Percentiles rank a stretch among this genome's conserved stretches.
These are phyloP conservation scores for Ilyonectria robusta DNA, from an alignment of 2,329 filamentous ascomycete genomes.

Conservation along the genomic window DNA sequence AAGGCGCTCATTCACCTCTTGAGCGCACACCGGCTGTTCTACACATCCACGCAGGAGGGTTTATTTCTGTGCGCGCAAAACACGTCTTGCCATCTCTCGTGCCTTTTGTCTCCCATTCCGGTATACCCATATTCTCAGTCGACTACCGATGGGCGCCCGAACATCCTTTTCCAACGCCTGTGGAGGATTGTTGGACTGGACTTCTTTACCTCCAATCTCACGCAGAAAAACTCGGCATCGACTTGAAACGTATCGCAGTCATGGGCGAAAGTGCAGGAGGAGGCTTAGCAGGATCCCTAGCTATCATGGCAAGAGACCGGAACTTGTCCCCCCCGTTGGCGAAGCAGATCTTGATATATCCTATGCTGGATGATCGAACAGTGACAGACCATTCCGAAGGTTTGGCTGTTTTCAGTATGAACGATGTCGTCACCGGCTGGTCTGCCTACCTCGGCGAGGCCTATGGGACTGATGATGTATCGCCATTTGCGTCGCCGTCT, in stretches of 20 bases:
- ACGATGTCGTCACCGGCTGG: constrained; percentile 24
- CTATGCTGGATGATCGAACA: constrained; percentile 31
- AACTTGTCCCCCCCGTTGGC: constrained; percentile 19
- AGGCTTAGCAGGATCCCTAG: constrained; percentile 10
- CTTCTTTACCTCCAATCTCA: constrained; percentile 8
- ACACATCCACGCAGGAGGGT: constrained; percentile 14
- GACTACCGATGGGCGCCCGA: constrained; percentile 31
- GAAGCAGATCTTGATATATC: constrained; percentile 24
- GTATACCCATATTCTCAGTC: constrained; percentile 26
- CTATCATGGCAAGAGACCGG: constrained; percentile 5
- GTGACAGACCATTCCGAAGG: neutral
- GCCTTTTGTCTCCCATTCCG: constrained; percentile 5
- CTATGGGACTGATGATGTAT: constrained; percentile 1
- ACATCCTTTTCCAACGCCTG: constrained; percentile 11
- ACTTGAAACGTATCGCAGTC: constrained; percentile 17
- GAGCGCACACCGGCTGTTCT: constrained; percentile 2
- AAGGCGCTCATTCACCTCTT: neutral
- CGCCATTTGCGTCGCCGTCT: constrained; percentile 12
- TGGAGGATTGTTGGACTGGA: constrained; percentile 25
- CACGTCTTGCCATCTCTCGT: neutral
- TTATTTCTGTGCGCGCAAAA: constrained; percentile 6
- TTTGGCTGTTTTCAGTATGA: constrained; percentile 9
- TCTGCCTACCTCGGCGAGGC: constrained; percentile 14
- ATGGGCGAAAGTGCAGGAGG: constrained; percentile 33
- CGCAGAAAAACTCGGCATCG: neutral